A percentile compares a stretch with the other conserved stretches of the same genome.
These are phyloP conservation scores for Pseudogymnoascus sp. DNA, from an alignment of 2,329 filamentous ascomycete species.

Conservation along the genomic window DNA sequence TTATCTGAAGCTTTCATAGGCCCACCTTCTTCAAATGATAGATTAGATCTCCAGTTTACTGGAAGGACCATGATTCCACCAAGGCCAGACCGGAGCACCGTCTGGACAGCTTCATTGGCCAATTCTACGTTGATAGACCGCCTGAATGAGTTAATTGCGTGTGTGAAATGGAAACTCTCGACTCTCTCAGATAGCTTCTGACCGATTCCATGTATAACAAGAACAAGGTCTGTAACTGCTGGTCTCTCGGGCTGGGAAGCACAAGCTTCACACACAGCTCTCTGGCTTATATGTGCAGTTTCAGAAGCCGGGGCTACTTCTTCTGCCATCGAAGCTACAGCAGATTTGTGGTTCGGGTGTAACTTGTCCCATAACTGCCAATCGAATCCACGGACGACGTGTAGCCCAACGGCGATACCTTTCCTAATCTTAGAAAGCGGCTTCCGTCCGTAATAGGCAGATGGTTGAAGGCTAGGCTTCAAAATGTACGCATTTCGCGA, in stretches of 20 bases:
- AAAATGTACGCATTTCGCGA: conserved; percentile 70
- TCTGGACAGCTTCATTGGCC: conserved; percentile 62
- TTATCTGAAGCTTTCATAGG: conserved; percentile 47
- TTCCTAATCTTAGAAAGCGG: conserved; percentile 75
- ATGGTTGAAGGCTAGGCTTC: conserved; percentile 77
- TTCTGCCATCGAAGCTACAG: conserved; percentile 25
- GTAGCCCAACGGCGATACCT: conserved; percentile 72
- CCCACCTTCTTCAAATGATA: conserved; percentile 78
- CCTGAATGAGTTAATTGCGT: conserved; percentile 86
- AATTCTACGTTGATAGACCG: conserved; percentile 80
- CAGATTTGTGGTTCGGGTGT: conserved; percentile 36
- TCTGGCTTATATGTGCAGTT: conserved; percentile 14
- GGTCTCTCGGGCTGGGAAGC: conserved; percentile 53
- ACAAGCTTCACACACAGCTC: conserved; percentile 46
- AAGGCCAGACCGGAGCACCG: conserved; percentile 65
- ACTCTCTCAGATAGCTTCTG: conserved; percentile 93
- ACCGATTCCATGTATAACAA: conserved; percentile 92
- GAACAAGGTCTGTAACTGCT: conserved; percentile 74
- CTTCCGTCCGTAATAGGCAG: conserved; percentile 71
- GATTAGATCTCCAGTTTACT: conserved; percentile 82
- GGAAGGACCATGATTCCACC: conserved; percentile 91
- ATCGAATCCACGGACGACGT: conserved; percentile 85
- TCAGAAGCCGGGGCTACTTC: conserved; percentile 17
- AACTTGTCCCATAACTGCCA: conserved; percentile 65
- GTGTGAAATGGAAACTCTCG: conserved; percentile 95